Evolutionary conservation across 441 rosid species (phyloP).

Genomic region (Adansonia madagascariensis): DNA sequence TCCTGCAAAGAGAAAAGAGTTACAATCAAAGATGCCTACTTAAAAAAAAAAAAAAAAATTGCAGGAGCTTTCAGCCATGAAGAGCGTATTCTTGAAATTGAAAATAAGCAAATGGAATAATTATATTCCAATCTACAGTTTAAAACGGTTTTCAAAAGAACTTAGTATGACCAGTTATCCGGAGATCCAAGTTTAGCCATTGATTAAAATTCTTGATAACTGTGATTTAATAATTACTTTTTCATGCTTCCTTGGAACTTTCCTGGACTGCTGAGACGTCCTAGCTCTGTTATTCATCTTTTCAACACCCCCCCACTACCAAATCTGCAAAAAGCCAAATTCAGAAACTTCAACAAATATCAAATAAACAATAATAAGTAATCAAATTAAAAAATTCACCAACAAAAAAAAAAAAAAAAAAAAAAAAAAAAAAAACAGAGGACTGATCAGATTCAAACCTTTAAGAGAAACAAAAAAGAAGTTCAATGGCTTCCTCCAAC

Average conservation of each 20-base stretch:
- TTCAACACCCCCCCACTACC: constrained; percentile 15
- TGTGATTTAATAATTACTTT: constrained; percentile 35
- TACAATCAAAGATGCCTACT: constrained; percentile 23
- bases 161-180: constrained; percentile 5
- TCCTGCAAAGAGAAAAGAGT: constrained; percentile 34
- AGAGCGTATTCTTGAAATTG: constrained; percentile 35
- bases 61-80: constrained; percentile 13
- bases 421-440: not conserved
- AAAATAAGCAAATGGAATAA: constrained; percentile 28
- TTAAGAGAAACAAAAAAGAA: constrained; percentile 17
- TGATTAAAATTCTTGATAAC: constrained; percentile 29
- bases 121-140: constrained; percentile 18
- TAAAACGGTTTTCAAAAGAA: constrained; percentile 31
- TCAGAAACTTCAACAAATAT: constrained; percentile 19
- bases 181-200: constrained; percentile 25
- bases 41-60: constrained; percentile 18
- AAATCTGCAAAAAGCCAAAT: constrained; percentile 40
- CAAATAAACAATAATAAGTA: constrained; percentile 12
- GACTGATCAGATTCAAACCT: constrained; percentile 33
- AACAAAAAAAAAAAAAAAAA: not conserved
- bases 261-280: constrained; percentile 38
- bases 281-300: constrained; percentile 48
- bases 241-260: constrained; percentile 42
- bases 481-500: constrained; percentile 26
- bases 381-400: not conserved